These are phyloP conservation scores for Wallacemonas collosoma DNA, from an alignment of 208 protist species.

Conservation along the genomic window DNA sequence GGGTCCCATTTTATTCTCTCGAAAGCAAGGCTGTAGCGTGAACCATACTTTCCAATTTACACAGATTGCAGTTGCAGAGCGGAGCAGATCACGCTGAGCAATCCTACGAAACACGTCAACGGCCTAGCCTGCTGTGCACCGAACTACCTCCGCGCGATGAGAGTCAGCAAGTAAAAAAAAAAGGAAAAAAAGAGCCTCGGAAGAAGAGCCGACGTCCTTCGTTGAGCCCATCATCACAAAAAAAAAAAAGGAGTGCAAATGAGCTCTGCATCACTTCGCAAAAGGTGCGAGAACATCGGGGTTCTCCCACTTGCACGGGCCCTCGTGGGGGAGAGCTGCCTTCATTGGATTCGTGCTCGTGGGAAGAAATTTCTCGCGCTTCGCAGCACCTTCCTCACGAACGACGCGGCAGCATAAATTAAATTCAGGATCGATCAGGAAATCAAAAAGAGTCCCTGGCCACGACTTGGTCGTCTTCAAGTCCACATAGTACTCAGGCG, in stretches of 20 bases:
- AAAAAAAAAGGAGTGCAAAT: not conserved
- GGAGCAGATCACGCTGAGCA: too few relatives aligned
- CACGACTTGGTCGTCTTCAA: constrained; percentile 80
- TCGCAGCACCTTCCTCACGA: constrained; percentile 52
- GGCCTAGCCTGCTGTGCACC: too few relatives aligned
- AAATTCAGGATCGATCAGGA: constrained; percentile 73
- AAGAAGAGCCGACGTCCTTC: too few relatives aligned
- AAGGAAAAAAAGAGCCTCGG: too few relatives aligned
- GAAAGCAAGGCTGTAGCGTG: too few relatives aligned
- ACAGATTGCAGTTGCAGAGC: too few relatives aligned
- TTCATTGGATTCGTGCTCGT: constrained; percentile 39
- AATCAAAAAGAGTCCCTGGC: constrained; percentile 75
- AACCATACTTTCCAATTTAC: too few relatives aligned
- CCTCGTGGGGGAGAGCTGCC: constrained; percentile 45
- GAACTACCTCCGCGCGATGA: too few relatives aligned
- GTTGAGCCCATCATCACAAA: too few relatives aligned
- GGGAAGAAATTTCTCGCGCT: constrained; percentile 56
- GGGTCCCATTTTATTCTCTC: too few relatives aligned
- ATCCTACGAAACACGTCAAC: too few relatives aligned
- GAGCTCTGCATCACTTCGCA: not conserved
- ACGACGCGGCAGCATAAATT: constrained; percentile 78
- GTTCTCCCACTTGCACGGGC: constrained; percentile 44
- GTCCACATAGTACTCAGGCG: constrained; percentile 94
- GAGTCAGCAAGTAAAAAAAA: too few relatives aligned
- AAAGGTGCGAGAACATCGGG: constrained; percentile 17